Percentiles rank a stretch among this genome's conserved stretches.
Conservation (phyloP, 1,139 yeast genomes). For the Candida buenavistaensis region DNA sequence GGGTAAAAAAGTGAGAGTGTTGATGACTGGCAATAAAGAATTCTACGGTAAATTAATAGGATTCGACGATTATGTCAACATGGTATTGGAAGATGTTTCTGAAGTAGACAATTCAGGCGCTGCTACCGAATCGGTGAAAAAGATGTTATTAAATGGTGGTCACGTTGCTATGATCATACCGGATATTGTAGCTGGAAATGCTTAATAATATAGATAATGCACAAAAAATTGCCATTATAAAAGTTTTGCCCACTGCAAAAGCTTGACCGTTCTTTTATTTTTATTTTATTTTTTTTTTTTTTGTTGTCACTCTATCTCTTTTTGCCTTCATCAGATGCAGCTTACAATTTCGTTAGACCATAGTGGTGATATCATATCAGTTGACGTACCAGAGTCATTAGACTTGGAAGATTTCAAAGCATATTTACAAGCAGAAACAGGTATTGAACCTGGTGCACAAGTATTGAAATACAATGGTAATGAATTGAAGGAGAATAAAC, state of each 20-base stretch:
- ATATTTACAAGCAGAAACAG: slow-evolving; percentile 73
- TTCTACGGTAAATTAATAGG: slow-evolving; percentile 87
- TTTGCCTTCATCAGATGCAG: slow-evolving; percentile 26
- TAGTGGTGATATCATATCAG: slow-evolving; percentile 32
- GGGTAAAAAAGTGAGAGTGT: slow-evolving; percentile 76
- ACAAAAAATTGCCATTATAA: no score
- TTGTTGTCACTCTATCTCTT: slow-evolving; percentile 5
- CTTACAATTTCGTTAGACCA: slow-evolving; percentile 36
- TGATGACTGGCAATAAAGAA: slow-evolving; percentile 72
- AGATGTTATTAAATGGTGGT: slow-evolving; percentile 86
- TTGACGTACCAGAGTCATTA: slow-evolving; percentile 67
- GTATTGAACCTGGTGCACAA: slow-evolving; percentile 48
- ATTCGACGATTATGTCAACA: slow-evolving; percentile 93
- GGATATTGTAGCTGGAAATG: slow-evolving; percentile 6
- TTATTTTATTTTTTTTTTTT: slow-evolving; percentile 2
- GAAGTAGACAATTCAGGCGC: slow-evolving; percentile 47
- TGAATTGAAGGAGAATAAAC: slow-evolving; percentile 32
- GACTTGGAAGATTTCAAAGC: slow-evolving; percentile 70
- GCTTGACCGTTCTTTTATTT: no score
- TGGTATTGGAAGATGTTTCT: slow-evolving; percentile 80
- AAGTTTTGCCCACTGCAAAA: no score
- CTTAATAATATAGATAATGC: slow-evolving; percentile 1
- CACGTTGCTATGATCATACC: slow-evolving; percentile 71
- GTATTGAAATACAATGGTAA: slow-evolving; percentile 49
- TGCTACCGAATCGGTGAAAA: slow-evolving; percentile 47